Evolutionary conservation across 2,329 filamentous ascomycete species (phyloP).

Genomic region (Emergomyces africanus): DNA sequence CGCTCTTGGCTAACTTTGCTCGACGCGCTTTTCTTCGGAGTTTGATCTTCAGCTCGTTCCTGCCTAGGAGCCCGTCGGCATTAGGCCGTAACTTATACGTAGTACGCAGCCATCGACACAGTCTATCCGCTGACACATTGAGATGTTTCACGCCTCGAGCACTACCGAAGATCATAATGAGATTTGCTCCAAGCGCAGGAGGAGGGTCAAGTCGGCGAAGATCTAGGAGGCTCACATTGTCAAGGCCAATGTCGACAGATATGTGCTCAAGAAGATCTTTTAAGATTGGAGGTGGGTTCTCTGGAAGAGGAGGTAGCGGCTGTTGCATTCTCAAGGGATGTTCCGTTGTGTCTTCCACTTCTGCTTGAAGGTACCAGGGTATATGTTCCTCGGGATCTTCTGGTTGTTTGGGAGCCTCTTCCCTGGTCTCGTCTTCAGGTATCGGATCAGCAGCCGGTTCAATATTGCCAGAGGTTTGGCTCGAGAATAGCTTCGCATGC

Average conservation of each 20-base stretch:
- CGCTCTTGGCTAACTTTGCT: slow-evolving; percentile 65
- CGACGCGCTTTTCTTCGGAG: slow-evolving; percentile 66
- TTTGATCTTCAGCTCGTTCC: slow-evolving; percentile 84
- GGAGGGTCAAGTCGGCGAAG: slow-evolving; percentile 74
- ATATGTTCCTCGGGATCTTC: slow-evolving; percentile 21
- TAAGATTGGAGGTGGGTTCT: slow-evolving; percentile 58
- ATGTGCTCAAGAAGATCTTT: slow-evolving; percentile 61
- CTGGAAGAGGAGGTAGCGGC: slow-evolving; percentile 51
- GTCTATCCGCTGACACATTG: slow-evolving; percentile 78
- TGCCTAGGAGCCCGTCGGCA: slow-evolving; percentile 77
- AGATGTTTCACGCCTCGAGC: slow-evolving; percentile 87
- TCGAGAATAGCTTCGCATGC: background rate
- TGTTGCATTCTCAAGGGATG: slow-evolving; percentile 39
- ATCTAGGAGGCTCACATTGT: slow-evolving; percentile 69
- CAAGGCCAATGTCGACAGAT: slow-evolving; percentile 73
- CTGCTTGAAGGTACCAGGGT: slow-evolving; percentile 60
- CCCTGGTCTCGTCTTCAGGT: background rate
- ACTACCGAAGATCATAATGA: slow-evolving; percentile 87
- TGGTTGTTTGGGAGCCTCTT: background rate
- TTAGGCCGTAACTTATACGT: slow-evolving; percentile 59
- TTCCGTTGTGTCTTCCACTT: slow-evolving; percentile 32
- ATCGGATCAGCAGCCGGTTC: background rate
- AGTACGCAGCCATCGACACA: slow-evolving; percentile 72
- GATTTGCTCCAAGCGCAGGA: slow-evolving; percentile 71
- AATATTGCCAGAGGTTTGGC: background rate